These are phyloP conservation scores for Barnettozyma hawaiiensis DNA, from an alignment of 1,139 yeast genomes.

Conservation along the genomic window DNA sequence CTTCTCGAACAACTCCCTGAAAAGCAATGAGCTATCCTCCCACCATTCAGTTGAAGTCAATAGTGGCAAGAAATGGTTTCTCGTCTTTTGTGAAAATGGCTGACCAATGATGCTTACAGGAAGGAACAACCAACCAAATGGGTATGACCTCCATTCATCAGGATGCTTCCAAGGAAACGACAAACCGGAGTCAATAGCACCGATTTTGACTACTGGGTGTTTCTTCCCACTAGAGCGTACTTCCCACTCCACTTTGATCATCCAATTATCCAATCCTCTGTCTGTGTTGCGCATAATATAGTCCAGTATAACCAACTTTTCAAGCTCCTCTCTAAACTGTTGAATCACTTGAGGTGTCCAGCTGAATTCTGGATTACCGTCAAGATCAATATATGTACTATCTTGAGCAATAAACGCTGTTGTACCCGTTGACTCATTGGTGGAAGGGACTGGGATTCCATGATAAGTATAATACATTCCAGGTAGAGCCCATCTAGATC, in stretches of 20 bases:
- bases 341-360: constrained; percentile 51
- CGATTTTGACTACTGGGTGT: constrained; percentile 46
- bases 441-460: constrained; percentile 1
- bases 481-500: constrained; percentile 19
- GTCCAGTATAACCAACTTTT: constrained; percentile 64
- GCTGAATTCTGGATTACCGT: constrained; percentile 30
- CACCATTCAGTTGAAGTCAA: constrained; percentile 66
- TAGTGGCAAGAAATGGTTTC: constrained; percentile 53
- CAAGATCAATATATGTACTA: constrained; percentile 15
- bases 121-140: constrained; percentile 72
- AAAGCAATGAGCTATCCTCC: constrained; percentile 49
- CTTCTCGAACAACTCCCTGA: constrained; percentile 45
- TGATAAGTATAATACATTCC: constrained; percentile 10
- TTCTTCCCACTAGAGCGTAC: constrained; percentile 19
- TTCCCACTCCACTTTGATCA: constrained; percentile 55
- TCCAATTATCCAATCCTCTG: constrained; percentile 74
- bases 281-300: constrained; percentile 74
- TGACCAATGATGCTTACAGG: constrained; percentile 62
- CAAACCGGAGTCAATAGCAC: constrained; percentile 74
- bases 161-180: constrained; percentile 84
- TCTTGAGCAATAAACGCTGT: background rate
- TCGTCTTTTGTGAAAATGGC: constrained; percentile 55
- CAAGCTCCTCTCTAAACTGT: constrained; percentile 59
- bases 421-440: background rate
- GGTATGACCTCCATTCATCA: constrained; percentile 76